phyloP scores from a whole-genome alignment of 768 basidiomycete species.

The Lactifluus hygrophoroides region DNA sequence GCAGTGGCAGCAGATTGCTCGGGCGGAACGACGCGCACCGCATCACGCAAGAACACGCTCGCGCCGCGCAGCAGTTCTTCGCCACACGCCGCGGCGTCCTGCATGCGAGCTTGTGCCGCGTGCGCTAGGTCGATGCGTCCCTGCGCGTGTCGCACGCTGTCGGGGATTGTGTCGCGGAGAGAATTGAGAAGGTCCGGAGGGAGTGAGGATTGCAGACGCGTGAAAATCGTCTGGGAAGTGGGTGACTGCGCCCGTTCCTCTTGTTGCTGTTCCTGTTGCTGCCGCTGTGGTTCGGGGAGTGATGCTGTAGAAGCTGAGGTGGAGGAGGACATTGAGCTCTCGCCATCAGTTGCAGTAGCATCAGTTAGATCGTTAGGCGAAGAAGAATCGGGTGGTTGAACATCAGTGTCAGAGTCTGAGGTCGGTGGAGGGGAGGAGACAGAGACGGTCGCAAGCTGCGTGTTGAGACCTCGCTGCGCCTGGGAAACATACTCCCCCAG shows the following conservation, averaged over 20 bases:
- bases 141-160: constrained; percentile 39
- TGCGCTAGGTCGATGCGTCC: constrained; percentile 56
- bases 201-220: constrained; percentile 64
- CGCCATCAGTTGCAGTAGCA: constrained; percentile 18
- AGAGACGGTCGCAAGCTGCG: constrained; percentile 37
- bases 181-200: constrained; percentile 66
- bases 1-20: constrained; percentile 33
- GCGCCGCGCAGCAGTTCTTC: constrained; percentile 57
- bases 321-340: constrained; percentile 22
- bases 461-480: constrained; percentile 68
- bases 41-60: constrained; percentile 55
- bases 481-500: constrained; percentile 64
- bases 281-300: not conserved
- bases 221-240: constrained; percentile 42
- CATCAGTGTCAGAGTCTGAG: constrained; percentile 19
- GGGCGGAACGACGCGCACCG: constrained; percentile 89
- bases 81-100: constrained; percentile 28
- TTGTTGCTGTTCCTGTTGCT: not conserved
- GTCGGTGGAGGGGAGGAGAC: not conserved
- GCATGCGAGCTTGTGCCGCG: constrained; percentile 62
- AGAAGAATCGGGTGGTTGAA: constrained; percentile 19
- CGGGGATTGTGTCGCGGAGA: constrained; percentile 60
- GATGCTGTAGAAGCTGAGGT: constrained; percentile 15
- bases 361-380: constrained; percentile 21
- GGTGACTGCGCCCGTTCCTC: not conserved